These are phyloP conservation scores for Yarrowia sp. DNA, from an alignment of 805 yeast genomes.

Conservation along the genomic window DNA sequence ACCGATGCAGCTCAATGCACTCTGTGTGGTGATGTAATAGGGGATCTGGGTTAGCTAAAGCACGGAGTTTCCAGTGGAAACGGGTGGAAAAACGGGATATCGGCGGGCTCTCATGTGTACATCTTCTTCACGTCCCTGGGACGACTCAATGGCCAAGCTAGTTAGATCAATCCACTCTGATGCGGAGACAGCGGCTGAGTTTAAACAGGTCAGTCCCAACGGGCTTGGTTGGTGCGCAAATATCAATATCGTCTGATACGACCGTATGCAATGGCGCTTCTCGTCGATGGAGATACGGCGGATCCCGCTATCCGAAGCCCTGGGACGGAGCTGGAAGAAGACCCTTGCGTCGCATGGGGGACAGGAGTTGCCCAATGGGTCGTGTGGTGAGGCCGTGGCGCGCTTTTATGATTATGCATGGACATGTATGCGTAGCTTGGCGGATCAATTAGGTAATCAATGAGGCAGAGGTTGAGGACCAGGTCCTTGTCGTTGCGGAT, in stretches of 20 bases:
- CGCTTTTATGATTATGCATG: slow-evolving; percentile 5
- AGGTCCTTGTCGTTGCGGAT: too few relatives aligned
- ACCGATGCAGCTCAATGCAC: slow-evolving; percentile 14
- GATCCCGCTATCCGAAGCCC: neutral
- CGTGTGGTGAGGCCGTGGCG: neutral
- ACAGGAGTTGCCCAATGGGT: neutral
- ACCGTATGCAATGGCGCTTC: too few relatives aligned
- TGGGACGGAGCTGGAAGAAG: too few relatives aligned
- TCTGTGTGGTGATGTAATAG: neutral
- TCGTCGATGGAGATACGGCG: neutral
- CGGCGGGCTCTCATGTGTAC: neutral
- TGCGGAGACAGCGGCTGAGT: too few relatives aligned
- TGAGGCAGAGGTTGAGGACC: neutral
- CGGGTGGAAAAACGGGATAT: neutral
- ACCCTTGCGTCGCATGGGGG: neutral
- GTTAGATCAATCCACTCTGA: too few relatives aligned
- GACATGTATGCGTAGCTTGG: neutral
- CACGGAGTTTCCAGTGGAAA: neutral
- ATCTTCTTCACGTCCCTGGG: too few relatives aligned
- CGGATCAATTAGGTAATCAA: neutral
- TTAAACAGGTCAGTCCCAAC: too few relatives aligned
- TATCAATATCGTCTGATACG: too few relatives aligned
- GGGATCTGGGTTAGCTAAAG: slow-evolving; percentile 2
- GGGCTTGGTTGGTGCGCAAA: too few relatives aligned
- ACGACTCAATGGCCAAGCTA: too few relatives aligned